Evolutionary conservation across 257 asterid species (phyloP), one percentile per base, ranked within the genome.

Genomic region (Capsicum pubescens): DNA sequence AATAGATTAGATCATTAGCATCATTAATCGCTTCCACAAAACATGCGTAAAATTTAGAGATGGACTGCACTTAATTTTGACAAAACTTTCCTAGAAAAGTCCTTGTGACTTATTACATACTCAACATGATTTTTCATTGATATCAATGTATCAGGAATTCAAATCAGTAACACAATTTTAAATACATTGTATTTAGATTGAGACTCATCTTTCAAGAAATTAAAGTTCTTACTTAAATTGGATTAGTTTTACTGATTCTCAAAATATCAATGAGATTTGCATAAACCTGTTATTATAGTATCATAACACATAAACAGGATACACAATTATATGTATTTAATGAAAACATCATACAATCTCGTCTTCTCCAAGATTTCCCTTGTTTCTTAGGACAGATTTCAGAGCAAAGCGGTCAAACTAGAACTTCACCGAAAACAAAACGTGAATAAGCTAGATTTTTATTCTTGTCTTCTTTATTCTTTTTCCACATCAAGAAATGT

Each of bases 351-450:
- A 77, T 5, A 77, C 32, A 26, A 15, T 54, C 64, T 77, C 26
- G 15, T 77, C 50, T 77, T 77, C 64, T 52, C 81, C 82, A 54
- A 14, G 46, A 52, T 26, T 52, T 77, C 61, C 50, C 50, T 77
- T 77, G 64, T 77, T 77, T 54, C 50, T 54, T 54, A 54, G 64
- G 64, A 76, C 63, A 11, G 21, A 52, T 76, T 74, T 76, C 19
- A 76, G 81, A 77, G 48, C 82, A 56, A 54, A 77, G 64, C 14
- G 50, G 50, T 26, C 63, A 77, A 54, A 77, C 60, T 77, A 77
- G 64, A 77, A 15, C 61, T 26, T 77, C 64, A 54, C 64, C 50
- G 32, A 36, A 54, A 77, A 77, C 82, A 54, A 14, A 14, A n/a
- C 32, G 26, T 54, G 15, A 54, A 77, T 77, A 54, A 54, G 26